Evolutionary conservation across 148 eudicot genomes (phyloP).

Genomic region (Persicaria maculosa): DNA sequence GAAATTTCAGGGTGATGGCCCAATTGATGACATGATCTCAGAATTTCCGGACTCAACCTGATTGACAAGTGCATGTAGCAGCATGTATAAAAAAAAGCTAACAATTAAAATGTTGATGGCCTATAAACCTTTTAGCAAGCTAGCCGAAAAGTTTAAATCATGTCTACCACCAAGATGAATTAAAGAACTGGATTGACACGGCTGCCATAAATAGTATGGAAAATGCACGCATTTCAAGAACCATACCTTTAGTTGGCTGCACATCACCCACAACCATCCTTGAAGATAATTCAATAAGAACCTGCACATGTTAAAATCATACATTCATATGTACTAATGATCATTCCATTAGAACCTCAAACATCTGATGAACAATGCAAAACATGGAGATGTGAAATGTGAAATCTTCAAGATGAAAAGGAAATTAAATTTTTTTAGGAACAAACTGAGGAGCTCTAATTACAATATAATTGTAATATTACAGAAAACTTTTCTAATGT

Average conservation of each 20-base stretch:
- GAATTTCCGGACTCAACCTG: background rate
- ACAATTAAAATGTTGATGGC: background rate
- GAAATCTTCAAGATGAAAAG: no score
- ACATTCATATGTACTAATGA: no score
- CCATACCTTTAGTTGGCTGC: background rate
- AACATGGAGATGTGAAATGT: no score
- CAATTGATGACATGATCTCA: background rate
- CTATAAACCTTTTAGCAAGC: background rate
- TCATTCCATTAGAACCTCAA: no score
- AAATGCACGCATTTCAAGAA: background rate
- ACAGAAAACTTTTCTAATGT: no score
- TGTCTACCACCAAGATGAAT: background rate
- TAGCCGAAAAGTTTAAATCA: background rate
- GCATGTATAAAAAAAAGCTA: background rate
- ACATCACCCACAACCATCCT: no score
- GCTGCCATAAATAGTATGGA: background rate
- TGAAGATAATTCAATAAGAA: no score
- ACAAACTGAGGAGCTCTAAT: no score
- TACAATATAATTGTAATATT: no score
- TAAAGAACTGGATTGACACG: background rate
- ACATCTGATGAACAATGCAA: no score
- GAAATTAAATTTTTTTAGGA: no score
- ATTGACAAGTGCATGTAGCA: background rate
- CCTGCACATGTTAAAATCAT: no score
- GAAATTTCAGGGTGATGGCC: background rate